phyloP scores from a whole-genome alignment of 2,329 filamentous ascomycete genomes.

The Lachnellula subtilissima region DNA sequence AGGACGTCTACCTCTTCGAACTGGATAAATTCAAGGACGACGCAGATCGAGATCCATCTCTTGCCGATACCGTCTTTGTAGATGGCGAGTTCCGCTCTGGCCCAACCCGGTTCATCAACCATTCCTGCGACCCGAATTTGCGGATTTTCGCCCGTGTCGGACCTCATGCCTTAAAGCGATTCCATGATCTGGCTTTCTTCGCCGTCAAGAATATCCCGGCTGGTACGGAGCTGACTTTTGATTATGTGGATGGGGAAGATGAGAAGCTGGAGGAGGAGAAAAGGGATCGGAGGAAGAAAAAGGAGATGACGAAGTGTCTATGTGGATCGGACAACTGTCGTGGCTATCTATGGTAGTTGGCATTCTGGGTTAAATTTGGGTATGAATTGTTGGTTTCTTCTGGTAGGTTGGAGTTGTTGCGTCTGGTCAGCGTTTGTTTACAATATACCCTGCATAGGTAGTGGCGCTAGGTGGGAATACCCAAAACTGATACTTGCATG shows the following conservation, averaged over 20 bases:
- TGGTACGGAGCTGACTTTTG: slow-evolving; percentile 71
- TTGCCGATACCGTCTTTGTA: slow-evolving; percentile 52
- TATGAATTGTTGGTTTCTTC: neutral
- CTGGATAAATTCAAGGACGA: slow-evolving; percentile 72
- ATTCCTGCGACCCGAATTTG: slow-evolving; percentile 74
- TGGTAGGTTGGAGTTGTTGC: neutral
- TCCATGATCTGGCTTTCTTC: slow-evolving; percentile 76
- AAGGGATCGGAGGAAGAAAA: slow-evolving; percentile 43
- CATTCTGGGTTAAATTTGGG: neutral
- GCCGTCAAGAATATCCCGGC: slow-evolving; percentile 60
- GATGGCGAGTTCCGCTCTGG: slow-evolving; percentile 75
- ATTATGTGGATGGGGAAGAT: slow-evolving; percentile 66
- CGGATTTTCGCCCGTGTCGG: slow-evolving; percentile 75
- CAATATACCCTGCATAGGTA: neutral
- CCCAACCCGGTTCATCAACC: slow-evolving; percentile 77
- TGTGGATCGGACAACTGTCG: slow-evolving; percentile 65
- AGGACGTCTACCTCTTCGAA: slow-evolving; percentile 73
- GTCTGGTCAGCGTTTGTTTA: neutral
- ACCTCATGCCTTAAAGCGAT: slow-evolving; percentile 66
- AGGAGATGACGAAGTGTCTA: slow-evolving; percentile 53
- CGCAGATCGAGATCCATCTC: slow-evolving; percentile 39
- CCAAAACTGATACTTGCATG: neutral
- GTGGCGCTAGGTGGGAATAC: neutral
- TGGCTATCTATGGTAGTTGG: slow-evolving; percentile 59
- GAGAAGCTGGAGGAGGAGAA: slow-evolving; percentile 43